Conservation (phyloP, 345 rosid genomes). For the Hirschfeldia incana region DNA sequence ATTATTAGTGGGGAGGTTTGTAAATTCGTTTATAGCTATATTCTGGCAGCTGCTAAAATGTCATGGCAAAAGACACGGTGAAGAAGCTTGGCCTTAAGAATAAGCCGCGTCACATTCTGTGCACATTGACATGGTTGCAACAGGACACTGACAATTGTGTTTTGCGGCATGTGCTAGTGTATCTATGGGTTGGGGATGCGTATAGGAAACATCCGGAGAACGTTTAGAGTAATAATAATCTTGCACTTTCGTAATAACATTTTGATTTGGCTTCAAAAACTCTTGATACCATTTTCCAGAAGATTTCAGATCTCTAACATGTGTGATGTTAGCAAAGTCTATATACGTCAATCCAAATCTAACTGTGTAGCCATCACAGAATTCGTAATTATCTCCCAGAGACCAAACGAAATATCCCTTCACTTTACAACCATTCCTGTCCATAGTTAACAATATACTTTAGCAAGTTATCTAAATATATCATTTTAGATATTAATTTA, state of each 20-base stretch:
- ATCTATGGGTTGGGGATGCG: no score
- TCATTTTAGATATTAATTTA: not conserved
- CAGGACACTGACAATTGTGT: no score
- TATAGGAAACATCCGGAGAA: no score
- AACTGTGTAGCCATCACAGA: conserved; percentile 23
- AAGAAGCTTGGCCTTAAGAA: no score
- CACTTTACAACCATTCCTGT: conserved; percentile 27
- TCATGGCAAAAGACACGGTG: no score
- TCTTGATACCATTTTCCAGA: conserved; percentile 13
- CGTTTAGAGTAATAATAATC: not conserved
- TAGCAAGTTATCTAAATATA: not conserved
- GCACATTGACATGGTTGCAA: no score
- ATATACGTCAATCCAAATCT: conserved; percentile 20
- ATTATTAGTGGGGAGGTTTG: no score
- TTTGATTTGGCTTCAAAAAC: conserved; percentile 3
- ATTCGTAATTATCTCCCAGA: conserved; percentile 23
- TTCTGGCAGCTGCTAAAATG: no score
- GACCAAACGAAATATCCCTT: conserved; percentile 31
- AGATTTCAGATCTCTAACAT: conserved; percentile 3
- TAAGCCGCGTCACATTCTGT: no score
- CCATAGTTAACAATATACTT: not conserved
- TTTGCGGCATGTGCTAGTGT: no score
- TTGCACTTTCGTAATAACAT: not conserved
- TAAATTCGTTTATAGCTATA: no score
- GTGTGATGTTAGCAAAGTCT: conserved; percentile 11